Conservation (phyloP, 306 rosid genomes). For the Morella rubra region DNA sequence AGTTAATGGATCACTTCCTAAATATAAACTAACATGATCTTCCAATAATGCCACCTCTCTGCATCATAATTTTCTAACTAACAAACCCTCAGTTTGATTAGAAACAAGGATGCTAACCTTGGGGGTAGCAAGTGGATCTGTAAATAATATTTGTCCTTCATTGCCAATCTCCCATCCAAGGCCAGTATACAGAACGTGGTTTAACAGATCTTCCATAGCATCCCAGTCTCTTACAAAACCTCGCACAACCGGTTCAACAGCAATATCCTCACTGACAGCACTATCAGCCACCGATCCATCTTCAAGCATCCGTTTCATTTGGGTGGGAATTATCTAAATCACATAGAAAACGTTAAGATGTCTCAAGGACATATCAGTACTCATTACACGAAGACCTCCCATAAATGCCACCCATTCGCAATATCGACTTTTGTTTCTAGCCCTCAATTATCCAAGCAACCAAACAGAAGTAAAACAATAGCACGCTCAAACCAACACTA, state of each 20-base stretch:
- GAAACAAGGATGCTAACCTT: constrained; percentile 49
- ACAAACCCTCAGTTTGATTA: neutral
- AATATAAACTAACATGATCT: neutral
- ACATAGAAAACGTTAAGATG: neutral
- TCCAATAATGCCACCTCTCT: neutral
- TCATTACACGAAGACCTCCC: neutral
- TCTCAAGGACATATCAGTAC: neutral
- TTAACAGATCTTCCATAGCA: constrained; percentile 93
- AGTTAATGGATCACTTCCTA: neutral
- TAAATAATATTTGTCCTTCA: constrained; percentile 90
- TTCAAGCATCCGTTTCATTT: constrained; percentile 70
- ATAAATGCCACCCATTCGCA: neutral
- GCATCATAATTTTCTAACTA: neutral
- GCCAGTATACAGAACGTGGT: constrained; percentile 78
- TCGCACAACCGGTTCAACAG: constrained; percentile 74
- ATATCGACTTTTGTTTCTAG: neutral
- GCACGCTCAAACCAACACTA: neutral
- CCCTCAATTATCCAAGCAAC: neutral
- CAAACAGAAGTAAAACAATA: neutral
- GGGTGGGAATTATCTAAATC: constrained; percentile 84
- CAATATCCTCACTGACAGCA: constrained; percentile 47
- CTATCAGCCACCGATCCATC: constrained; percentile 51
- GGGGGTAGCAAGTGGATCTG: constrained; percentile 94
- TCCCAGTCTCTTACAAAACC: constrained; percentile 91
- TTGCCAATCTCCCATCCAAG: constrained; percentile 99